phyloP scores from a whole-genome alignment of 306 rosid species.

The Lathyrus aphaca region DNA sequence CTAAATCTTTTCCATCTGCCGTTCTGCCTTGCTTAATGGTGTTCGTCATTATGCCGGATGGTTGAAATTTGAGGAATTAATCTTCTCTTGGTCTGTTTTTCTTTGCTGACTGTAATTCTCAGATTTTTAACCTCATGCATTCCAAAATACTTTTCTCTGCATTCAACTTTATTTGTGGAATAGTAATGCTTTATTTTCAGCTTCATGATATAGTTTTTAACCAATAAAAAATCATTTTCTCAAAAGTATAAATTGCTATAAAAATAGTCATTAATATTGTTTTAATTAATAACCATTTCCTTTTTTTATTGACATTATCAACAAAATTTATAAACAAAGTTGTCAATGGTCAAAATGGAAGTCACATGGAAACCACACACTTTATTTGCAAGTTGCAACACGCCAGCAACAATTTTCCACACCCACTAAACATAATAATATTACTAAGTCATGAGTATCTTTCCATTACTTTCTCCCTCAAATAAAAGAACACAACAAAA shows the following conservation, averaged over 20 bases:
- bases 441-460: slow-evolving; percentile 27
- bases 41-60: not conserved
- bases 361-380: not conserved
- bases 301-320: no score
- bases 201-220: not conserved
- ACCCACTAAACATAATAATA: not conserved
- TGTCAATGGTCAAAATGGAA: not conserved
- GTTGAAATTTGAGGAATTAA: slow-evolving; percentile 13
- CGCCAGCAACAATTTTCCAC: not conserved
- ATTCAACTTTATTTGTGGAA: not conserved
- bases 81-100: not conserved
- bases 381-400: not conserved
- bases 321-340: not conserved
- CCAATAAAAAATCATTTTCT: not conserved
- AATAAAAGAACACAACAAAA: not conserved
- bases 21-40: not conserved
- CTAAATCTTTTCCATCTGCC: slow-evolving; percentile 10
- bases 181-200: not conserved
- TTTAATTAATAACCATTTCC: no score
- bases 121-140: not conserved
- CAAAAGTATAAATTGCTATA: not conserved
- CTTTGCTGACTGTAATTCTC: slow-evolving; percentile 17
- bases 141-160: not conserved
- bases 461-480: not conserved
- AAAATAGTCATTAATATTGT: no score